These are phyloP conservation scores for Rhododendron ovatum DNA, from an alignment of 148 eudicot genomes.

Conservation along the genomic window DNA sequence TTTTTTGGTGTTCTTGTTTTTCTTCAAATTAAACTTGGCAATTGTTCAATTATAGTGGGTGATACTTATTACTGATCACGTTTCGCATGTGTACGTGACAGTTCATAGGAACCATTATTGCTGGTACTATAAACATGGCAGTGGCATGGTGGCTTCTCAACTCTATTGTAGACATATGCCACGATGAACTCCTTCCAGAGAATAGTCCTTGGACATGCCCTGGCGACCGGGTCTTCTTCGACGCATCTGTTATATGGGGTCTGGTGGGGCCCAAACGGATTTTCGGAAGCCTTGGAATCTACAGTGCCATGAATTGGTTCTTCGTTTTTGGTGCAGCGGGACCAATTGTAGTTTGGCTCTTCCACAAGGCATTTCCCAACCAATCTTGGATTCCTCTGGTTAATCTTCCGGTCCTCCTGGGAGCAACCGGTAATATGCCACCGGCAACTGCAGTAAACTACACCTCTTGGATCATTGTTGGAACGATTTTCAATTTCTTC, in stretches of 20 bases:
- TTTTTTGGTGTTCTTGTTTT: background rate
- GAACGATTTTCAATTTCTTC: constrained; percentile 85
- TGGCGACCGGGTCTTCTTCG: constrained; percentile 80
- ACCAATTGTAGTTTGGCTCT: constrained; percentile 79
- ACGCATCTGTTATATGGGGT: constrained; percentile 98
- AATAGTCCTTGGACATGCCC: constrained; percentile 98
- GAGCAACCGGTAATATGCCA: constrained; percentile 84
- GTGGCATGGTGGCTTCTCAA: constrained; percentile 90
- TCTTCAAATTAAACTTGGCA: background rate
- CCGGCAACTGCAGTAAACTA: constrained; percentile 88
- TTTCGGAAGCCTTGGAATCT: constrained; percentile 73
- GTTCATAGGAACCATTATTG: constrained; percentile 95
- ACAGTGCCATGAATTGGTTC: constrained; percentile 89
- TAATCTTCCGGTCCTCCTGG: constrained; percentile 87
- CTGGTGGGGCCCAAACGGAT: constrained; percentile 86
- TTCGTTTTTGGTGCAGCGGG: constrained; percentile 88
- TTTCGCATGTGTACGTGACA: constrained; percentile 2
- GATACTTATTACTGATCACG: background rate
- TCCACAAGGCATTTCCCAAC: constrained; percentile 79
- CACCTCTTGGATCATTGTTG: constrained; percentile 78
- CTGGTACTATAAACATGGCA: constrained; percentile 75
- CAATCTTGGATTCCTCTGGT: constrained; percentile 86
- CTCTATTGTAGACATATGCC: constrained; percentile 72
- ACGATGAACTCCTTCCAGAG: constrained; percentile 68
- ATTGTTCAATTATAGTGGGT: background rate